Evolutionary conservation across 2,329 filamentous ascomycete species (phyloP).

Genomic region (Tolypocladium nubicola): DNA sequence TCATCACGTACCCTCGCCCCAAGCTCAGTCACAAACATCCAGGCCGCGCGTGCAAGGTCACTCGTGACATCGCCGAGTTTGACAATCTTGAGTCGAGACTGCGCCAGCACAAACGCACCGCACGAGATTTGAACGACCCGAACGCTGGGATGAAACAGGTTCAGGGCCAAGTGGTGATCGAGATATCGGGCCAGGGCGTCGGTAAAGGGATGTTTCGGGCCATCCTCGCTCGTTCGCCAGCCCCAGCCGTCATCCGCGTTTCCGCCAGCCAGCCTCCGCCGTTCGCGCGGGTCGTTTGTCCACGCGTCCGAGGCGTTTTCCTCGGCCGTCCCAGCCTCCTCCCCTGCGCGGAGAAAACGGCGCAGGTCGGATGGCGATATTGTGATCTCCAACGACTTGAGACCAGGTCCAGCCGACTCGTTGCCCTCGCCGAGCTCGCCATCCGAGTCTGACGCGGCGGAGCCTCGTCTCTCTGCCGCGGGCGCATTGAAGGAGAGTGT

Average conservation of each 20-base stretch:
- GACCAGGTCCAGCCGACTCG: conserved; percentile 12
- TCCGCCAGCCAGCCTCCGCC: conserved; percentile 34
- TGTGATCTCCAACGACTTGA: conserved; percentile 39
- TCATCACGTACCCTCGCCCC: conserved; percentile 21
- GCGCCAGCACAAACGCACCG: conserved; percentile 43
- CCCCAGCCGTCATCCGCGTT: conserved; percentile 42
- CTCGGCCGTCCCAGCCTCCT: conserved; percentile 4
- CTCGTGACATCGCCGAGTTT: conserved; percentile 18
- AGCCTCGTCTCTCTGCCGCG: conserved; percentile 7
- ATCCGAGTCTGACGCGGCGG: conserved; percentile 1
- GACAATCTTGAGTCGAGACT: conserved; percentile 39
- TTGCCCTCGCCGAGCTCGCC: conserved; percentile 9
- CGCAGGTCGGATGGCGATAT: conserved; percentile 36
- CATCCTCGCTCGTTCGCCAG: conserved; percentile 26
- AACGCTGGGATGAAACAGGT: conserved; percentile 46
- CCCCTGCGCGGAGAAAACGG: conserved; percentile 33
- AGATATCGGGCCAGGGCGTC: conserved; percentile 40
- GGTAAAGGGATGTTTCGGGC: conserved; percentile 29
- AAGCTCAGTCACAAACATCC: conserved; percentile 25
- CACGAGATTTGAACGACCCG: conserved; percentile 42
- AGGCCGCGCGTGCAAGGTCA: conserved; percentile 21
- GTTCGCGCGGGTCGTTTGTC: conserved; percentile 23
- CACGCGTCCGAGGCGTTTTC: conserved; percentile 10
- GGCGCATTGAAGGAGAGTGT: conserved; percentile 40
- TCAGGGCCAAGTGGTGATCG: conserved; percentile 39